A percentile compares a stretch with the other conserved stretches of the same genome.
phyloP scores from a whole-genome alignment of 2,329 filamentous ascomycete species.

The Clarireedia paspali region DNA sequence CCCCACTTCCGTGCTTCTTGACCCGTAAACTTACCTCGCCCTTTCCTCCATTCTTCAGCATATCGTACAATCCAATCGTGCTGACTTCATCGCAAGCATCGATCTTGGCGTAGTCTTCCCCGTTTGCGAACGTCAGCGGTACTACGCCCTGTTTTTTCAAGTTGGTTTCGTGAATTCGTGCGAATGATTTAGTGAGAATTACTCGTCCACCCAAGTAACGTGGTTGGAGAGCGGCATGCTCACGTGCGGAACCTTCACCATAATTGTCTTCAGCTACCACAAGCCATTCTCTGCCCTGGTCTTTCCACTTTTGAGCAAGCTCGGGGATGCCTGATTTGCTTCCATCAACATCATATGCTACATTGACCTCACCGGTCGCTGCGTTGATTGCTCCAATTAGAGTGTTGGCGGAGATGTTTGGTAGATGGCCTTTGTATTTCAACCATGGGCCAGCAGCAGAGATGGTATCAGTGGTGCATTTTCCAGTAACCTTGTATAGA shows the following conservation, averaged over 20 bases:
- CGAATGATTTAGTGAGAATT: constrained; percentile 80
- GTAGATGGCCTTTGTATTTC: constrained; percentile 98
- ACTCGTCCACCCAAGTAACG: constrained; percentile 82
- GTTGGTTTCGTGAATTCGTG: constrained; percentile 91
- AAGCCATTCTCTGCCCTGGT: constrained; percentile 70
- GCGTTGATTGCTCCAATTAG: constrained; percentile 92
- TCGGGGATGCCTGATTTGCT: constrained; percentile 73
- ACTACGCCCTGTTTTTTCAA: constrained; percentile 97
- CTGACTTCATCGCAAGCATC: constrained; percentile 74
- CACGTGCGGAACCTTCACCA: constrained; percentile 80
- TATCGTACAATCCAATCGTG: constrained; percentile 77
- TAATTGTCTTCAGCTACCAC: constrained; percentile 98
- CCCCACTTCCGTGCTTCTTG: constrained; percentile 51
- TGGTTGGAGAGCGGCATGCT: constrained; percentile 85
- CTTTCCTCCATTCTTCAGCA: constrained; percentile 68
- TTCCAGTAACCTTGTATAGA: constrained; percentile 92
- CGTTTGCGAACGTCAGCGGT: constrained; percentile 82
- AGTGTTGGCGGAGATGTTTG: constrained; percentile 96
- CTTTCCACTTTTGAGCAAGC: constrained; percentile 77
- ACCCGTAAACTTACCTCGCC: constrained; percentile 67
- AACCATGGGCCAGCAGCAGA: constrained; percentile 95
- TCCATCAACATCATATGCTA: constrained; percentile 80
- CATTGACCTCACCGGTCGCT: constrained; percentile 86
- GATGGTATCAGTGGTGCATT: constrained; percentile 98
- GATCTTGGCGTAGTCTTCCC: constrained; percentile 80